Evolutionary conservation across 192 early-diverging fungal genomes (phyloP), one percentile per base, ranked within the genome.

Genomic region (Entomortierella parvispora): DNA sequence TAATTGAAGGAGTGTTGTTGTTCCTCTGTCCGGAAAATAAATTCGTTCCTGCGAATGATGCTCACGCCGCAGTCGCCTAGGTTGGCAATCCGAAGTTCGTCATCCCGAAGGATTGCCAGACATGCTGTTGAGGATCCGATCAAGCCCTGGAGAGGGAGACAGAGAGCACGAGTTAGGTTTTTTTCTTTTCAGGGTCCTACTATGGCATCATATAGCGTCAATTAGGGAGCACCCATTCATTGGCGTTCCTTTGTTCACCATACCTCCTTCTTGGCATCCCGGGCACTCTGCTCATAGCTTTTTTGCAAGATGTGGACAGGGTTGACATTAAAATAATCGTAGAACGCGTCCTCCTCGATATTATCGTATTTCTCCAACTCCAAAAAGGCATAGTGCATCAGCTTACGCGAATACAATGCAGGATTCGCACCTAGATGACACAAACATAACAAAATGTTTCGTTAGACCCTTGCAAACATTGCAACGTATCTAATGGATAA

Each of bases 1-100:
- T 93, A 98, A 81, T 99, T 99, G 84, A 99, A 99, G 15, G 94
- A 97, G 81, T 99, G 96, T 80, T 98, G 96, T 68, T 98, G 98
- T 79, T 98, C 96, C 83, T 98, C 96, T 33, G 90, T 96, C 42
- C 95, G 87, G 81, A 97, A 99, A 22, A 96, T 90, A 78, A 93
- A 86, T 62, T 94, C 91, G 56, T 92, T 90, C 55, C 90, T 86
- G 34, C 98, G 90, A 48, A 99, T 93, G 1, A 99, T 85, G 33
- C 91, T 85, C 62, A 98, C 82, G 4, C 95, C 94, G 77, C 95
- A 96, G 81, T 99, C 98, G 43, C 98, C 98, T 48, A 99, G 81
- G 67, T 97, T 97, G 1, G 95, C 93, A 44, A 99, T 92, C 6
- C 96, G 89, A 44, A 99, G 82, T 84, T 97, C 95, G 74, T 99